Evolutionary conservation across 768 basidiomycete species (phyloP).

Genomic region (Omphalotus guepiniiformis): DNA sequence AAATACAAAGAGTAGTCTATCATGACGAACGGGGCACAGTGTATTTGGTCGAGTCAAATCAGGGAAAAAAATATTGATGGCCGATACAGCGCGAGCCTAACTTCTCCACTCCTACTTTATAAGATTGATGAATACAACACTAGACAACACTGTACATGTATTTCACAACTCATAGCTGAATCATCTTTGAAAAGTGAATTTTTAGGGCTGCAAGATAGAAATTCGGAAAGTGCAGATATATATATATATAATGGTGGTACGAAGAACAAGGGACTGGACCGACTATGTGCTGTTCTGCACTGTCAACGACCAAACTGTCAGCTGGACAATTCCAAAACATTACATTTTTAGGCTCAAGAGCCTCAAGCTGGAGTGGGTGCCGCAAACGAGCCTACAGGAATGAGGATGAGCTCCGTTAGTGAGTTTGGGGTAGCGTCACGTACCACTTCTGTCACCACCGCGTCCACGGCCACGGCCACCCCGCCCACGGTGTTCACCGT

Average conservation of each 20-base stretch:
- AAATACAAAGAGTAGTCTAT: conserved; percentile 78
- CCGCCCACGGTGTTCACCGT: conserved; percentile 35
- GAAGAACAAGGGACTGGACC: too few relatives aligned
- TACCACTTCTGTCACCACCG: conserved; percentile 36
- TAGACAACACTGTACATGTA: neutral
- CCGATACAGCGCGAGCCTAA: too few relatives aligned
- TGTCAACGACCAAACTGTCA: too few relatives aligned
- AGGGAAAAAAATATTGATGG: too few relatives aligned
- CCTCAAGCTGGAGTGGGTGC: conserved; percentile 19
- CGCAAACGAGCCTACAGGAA: conserved; percentile 11
- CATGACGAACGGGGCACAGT: too few relatives aligned
- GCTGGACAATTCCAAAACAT: too few relatives aligned
- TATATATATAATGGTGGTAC: too few relatives aligned
- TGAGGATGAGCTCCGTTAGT: neutral
- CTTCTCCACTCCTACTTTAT: neutral
- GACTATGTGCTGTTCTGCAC: too few relatives aligned
- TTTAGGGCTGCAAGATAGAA: neutral
- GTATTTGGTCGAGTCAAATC: too few relatives aligned
- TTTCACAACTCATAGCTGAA: neutral
- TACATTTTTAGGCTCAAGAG: too few relatives aligned
- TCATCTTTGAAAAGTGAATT: neutral
- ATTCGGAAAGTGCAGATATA: neutral
- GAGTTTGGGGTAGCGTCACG: conserved; percentile 14
- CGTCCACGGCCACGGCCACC: conserved; percentile 42
- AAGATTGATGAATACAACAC: neutral